phyloP scores from a whole-genome alignment of 352 stramenopile species.

The Pythium biforme region DNA sequence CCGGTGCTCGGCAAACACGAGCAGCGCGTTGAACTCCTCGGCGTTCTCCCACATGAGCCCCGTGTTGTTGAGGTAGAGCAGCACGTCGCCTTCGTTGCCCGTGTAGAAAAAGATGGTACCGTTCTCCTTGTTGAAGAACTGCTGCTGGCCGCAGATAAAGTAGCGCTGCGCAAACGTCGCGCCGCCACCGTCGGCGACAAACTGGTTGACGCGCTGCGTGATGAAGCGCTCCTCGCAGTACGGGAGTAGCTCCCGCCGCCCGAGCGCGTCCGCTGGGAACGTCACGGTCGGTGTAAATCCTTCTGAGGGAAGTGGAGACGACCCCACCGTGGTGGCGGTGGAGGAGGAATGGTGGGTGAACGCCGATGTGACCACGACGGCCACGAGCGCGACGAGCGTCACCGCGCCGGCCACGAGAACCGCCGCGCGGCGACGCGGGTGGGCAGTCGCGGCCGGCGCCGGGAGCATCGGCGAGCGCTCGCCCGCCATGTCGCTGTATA shows the following conservation, averaged over 20 bases:
- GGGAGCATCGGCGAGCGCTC: background rate
- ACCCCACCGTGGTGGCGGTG: background rate
- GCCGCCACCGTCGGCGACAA: constrained; percentile 27
- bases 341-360: background rate
- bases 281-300: constrained; percentile 17
- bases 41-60: constrained; percentile 77
- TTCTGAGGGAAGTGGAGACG: background rate
- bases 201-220: constrained; percentile 51
- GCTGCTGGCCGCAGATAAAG: constrained; percentile 62
- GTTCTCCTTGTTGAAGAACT: constrained; percentile 42
- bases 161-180: constrained; percentile 54
- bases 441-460: too few species aligned
- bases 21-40: constrained; percentile 50
- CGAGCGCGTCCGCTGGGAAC: constrained; percentile 21
- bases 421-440: background rate
- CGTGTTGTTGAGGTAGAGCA: constrained; percentile 64
- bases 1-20: constrained; percentile 80
- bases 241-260: constrained; percentile 34
- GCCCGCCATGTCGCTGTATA: too few species aligned
- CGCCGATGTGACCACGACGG: background rate
- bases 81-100: constrained; percentile 69
- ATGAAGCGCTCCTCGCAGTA: constrained; percentile 47
- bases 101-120: constrained; percentile 71
- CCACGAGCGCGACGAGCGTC: background rate
- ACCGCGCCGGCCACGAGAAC: background rate